Evolutionary conservation across 176 grass and related monocot species (phyloP).

Genomic region (Aegilops bicornis): DNA sequence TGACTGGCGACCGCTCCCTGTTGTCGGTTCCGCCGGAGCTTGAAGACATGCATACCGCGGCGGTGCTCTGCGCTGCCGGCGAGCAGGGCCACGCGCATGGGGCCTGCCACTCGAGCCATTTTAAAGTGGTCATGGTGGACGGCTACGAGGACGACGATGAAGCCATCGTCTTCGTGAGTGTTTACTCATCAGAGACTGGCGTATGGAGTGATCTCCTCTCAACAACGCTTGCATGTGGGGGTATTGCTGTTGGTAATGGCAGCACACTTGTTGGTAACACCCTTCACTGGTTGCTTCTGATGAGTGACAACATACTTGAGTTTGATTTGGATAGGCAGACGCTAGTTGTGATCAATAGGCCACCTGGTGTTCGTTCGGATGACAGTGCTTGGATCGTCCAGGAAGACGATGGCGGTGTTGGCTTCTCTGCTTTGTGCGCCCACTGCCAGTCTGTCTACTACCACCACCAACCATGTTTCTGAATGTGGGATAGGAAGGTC

Average conservation of each 20-base stretch:
- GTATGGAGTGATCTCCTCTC: background rate
- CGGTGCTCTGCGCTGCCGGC: background rate
- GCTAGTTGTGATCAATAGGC: background rate
- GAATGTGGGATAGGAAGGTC: background rate
- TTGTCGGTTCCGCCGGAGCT: background rate
- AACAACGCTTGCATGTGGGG: background rate
- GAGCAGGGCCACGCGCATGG: background rate
- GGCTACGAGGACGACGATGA: too few relatives aligned
- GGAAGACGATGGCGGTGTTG: background rate
- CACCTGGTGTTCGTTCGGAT: background rate
- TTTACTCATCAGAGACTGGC: background rate
- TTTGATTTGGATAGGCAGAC: background rate
- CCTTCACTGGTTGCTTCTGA: background rate
- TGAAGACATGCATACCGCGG: background rate
- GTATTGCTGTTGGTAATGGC: background rate
- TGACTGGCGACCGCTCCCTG: background rate
- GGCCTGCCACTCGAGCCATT: background rate
- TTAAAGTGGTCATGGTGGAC: background rate
- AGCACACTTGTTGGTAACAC: background rate
- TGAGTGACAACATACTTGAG: background rate
- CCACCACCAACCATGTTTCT: background rate
- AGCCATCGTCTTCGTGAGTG: too few relatives aligned
- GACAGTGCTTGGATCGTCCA: background rate
- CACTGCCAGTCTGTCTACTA: too few relatives aligned
- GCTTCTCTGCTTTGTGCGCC: background rate